Conservation (phyloP, 2,329 filamentous ascomycete species). For the Albifimbria verrucaria region DNA sequence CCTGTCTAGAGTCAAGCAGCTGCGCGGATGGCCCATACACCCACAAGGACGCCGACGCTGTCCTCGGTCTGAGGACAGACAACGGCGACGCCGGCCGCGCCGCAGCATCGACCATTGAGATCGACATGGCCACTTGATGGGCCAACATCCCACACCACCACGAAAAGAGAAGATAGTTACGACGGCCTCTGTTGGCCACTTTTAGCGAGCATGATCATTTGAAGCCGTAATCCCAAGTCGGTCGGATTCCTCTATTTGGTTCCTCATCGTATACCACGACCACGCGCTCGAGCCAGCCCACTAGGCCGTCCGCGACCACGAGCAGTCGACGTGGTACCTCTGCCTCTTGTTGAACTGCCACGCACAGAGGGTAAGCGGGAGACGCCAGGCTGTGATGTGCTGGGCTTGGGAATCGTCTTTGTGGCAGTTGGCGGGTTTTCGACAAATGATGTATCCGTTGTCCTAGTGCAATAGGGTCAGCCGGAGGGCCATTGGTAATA, state of each 20-base stretch:
- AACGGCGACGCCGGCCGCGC: slow-evolving; percentile 39
- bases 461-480: slow-evolving; percentile 49
- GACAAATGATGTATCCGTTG: slow-evolving; percentile 86
- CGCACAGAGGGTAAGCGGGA: slow-evolving; percentile 47
- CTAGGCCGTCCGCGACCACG: slow-evolving; percentile 36
- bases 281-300: slow-evolving; percentile 43
- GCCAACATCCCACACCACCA: neutral
- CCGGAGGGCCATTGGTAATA: neutral
- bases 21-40: slow-evolving; percentile 83
- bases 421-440: slow-evolving; percentile 69
- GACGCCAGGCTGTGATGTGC: slow-evolving; percentile 38
- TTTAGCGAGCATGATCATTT: too few relatives aligned
- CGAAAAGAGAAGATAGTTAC: neutral
- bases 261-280: slow-evolving; percentile 41
- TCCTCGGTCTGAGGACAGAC: slow-evolving; percentile 67
- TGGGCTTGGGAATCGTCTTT: slow-evolving; percentile 45
- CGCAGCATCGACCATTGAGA: slow-evolving; percentile 18
- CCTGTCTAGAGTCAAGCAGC: slow-evolving; percentile 65
- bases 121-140: slow-evolving; percentile 31
- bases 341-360: slow-evolving; percentile 31
- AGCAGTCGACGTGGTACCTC: slow-evolving; percentile 17
- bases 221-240: too few relatives aligned
- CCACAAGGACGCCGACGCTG: slow-evolving; percentile 82
- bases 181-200: neutral
- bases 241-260: slow-evolving; percentile 2